These are phyloP conservation scores for Lobosporangium transversale DNA, from an alignment of 192 early-diverging fungal genomes.

Conservation along the genomic window DNA sequence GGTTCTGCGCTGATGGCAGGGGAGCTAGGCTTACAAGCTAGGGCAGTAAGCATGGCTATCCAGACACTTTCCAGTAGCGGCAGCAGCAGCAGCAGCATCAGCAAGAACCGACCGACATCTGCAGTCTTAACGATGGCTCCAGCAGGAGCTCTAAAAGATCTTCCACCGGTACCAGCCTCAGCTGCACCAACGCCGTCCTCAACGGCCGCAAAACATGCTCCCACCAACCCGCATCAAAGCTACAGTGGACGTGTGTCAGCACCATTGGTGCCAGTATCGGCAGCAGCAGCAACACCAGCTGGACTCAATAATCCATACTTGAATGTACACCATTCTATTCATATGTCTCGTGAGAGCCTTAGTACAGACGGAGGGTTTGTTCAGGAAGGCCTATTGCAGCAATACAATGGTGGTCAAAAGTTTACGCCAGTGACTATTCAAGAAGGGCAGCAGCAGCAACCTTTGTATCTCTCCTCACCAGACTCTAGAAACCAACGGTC, in stretches of 20 bases:
- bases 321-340: not conserved
- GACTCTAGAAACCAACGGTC: slow-evolving; percentile 24
- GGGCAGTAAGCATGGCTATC: slow-evolving; percentile 42
- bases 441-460: not conserved
- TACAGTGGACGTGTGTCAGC: slow-evolving; percentile 8
- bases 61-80: not conserved
- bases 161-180: not conserved
- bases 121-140: not conserved
- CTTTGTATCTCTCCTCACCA: slow-evolving; percentile 24
- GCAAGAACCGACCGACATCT: not conserved
- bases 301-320: not conserved
- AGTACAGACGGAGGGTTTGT: slow-evolving; percentile 35
- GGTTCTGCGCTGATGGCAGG: slow-evolving; percentile 39
- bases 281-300: not conserved
- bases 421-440: not conserved
- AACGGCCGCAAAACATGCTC: not conserved
- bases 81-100: slow-evolving; percentile 28
- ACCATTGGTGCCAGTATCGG: slow-evolving; percentile 19
- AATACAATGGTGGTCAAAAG: slow-evolving; percentile 11
- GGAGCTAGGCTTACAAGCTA: slow-evolving; percentile 39
- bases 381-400: slow-evolving; percentile 23
- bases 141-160: slow-evolving; percentile 1
- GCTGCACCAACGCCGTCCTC: not conserved
- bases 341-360: slow-evolving; percentile 34
- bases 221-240: not conserved